Percentiles rank a stretch among this genome's conserved stretches.
phyloP scores from a whole-genome alignment of 495 filamentous ascomycete genomes.

The Hyaloscypha variabilis region DNA sequence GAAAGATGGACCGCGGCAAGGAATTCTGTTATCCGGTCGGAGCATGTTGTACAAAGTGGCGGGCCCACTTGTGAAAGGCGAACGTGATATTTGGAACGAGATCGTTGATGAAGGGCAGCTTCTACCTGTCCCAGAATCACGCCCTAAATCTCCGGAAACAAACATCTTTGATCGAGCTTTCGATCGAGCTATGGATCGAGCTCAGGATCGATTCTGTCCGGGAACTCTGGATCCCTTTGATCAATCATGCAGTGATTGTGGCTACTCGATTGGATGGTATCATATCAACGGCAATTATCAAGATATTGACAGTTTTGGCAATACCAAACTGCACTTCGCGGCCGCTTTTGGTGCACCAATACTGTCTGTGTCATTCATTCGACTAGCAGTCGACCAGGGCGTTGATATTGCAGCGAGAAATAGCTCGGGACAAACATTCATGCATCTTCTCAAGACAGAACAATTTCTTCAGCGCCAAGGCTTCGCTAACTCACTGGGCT shows the following conservation, averaged over 20 bases:
- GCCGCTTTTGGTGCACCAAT: slow-evolving; percentile 2
- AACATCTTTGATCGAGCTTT: too few relatives aligned
- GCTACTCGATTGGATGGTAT: slow-evolving; percentile 5
- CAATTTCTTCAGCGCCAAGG: slow-evolving; percentile 3
- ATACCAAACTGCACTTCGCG: slow-evolving; percentile 17
- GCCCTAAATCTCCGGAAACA: slow-evolving; percentile 3
- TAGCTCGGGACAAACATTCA: slow-evolving; percentile 16
- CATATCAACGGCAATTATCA: slow-evolving; percentile 3
- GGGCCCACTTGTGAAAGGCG: neutral
- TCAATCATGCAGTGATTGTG: too few relatives aligned
- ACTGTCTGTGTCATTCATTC: neutral
- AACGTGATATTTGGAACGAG: slow-evolving; percentile 14
- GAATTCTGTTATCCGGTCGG: neutral
- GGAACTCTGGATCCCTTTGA: too few relatives aligned
- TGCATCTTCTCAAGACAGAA: slow-evolving; percentile 13
- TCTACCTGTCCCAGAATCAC: slow-evolving; percentile 7
- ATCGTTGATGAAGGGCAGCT: slow-evolving; percentile 15
- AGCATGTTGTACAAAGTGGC: neutral
- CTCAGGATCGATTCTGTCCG: too few relatives aligned
- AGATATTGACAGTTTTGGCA: slow-evolving; percentile 11
- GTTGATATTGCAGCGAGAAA: slow-evolving; percentile 14
- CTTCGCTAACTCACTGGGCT: neutral
- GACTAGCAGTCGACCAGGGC: slow-evolving; percentile 6
- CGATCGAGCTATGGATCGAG: too few relatives aligned
- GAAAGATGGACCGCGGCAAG: slow-evolving; percentile 2